Evolutionary conservation across 2,329 filamentous ascomycete species (phyloP).

Genomic region (Capronia epimyces): DNA sequence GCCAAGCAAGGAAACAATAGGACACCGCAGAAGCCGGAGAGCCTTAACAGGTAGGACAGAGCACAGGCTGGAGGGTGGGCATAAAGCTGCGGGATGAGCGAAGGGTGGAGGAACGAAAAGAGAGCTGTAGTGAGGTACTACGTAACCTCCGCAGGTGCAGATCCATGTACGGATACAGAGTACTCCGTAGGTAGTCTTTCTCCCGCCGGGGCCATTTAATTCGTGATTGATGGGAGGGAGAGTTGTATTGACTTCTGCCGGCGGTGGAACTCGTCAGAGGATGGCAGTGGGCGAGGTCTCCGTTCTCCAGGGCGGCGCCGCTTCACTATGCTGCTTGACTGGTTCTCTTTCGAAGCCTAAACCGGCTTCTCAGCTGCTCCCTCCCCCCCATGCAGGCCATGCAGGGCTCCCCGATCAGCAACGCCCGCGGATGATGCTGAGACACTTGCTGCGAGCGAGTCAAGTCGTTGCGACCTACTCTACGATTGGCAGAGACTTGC

Average conservation of each 20-base stretch:
- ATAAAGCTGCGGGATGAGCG: not conserved
- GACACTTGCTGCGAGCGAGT: not conserved
- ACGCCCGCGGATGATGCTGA: not conserved
- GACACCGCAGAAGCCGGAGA: conserved; percentile 3
- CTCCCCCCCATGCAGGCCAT: not conserved
- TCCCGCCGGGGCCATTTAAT: not conserved
- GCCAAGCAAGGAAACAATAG: conserved; percentile 7
- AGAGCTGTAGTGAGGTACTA: not conserved
- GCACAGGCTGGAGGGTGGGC: conserved; percentile 1
- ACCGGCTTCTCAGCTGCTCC: not conserved
- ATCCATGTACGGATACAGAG: not conserved
- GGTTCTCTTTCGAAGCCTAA: not conserved
- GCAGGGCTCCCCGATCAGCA: not conserved
- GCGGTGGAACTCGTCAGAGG: not conserved
- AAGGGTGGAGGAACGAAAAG: not conserved
- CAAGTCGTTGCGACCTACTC: not conserved
- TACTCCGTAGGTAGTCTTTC: not conserved
- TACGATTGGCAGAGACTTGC: conserved; percentile 12
- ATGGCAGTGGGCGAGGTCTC: not conserved
- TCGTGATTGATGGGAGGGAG: not conserved
- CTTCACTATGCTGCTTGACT: not conserved
- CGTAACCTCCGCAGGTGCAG: not conserved
- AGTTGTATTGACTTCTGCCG: not conserved
- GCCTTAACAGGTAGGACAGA: conserved; percentile 11
- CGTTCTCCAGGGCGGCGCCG: not conserved